Evolutionary conservation across 1,139 yeast species (phyloP).

Genomic region (Suhomyces terraborum): DNA sequence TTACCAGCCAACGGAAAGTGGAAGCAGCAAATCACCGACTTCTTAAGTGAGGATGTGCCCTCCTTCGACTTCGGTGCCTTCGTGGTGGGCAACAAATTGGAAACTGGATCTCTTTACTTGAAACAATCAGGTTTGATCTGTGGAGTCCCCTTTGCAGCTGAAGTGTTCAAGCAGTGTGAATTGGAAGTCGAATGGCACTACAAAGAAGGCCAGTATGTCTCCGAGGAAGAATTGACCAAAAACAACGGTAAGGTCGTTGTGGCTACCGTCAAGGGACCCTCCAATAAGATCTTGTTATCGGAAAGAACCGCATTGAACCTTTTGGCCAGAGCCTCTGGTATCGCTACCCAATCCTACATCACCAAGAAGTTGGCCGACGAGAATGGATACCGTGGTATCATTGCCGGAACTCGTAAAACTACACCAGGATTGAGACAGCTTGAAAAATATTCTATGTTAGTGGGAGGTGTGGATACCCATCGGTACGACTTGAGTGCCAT

Average conservation of each 20-base stretch:
- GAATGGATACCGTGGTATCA: conserved; percentile 76
- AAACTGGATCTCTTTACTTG: conserved; percentile 77
- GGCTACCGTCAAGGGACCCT: conserved; percentile 80
- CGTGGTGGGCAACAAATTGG: conserved; percentile 79
- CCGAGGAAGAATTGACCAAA: conserved; percentile 41
- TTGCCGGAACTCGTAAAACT: conserved; percentile 98
- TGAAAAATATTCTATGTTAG: conserved; percentile 92
- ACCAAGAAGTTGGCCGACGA: conserved; percentile 64
- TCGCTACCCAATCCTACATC: conserved; percentile 75
- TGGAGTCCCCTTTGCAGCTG: conserved; percentile 89
- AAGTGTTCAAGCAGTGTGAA: conserved; percentile 77
- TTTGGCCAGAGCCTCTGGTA: conserved; percentile 81
- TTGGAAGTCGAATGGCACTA: conserved; percentile 70
- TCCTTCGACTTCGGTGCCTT: conserved; percentile 92
- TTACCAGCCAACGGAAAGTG: conserved; percentile 76
- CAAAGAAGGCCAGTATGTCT: conserved; percentile 64
- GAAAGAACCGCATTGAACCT: conserved; percentile 87
- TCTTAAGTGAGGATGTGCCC: conserved; percentile 87
- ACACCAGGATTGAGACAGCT: conserved; percentile 89
- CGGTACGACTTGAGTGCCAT: conserved; percentile 87
- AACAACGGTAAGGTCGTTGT: conserved; percentile 64
- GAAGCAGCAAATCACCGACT: conserved; percentile 74
- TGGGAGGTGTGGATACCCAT: conserved; percentile 94
- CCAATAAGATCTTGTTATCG: conserved; percentile 72
- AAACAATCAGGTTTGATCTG: conserved; percentile 80